phyloP scores from a whole-genome alignment of 192 early-diverging fungal species.

The Funneliformis mosseae region DNA sequence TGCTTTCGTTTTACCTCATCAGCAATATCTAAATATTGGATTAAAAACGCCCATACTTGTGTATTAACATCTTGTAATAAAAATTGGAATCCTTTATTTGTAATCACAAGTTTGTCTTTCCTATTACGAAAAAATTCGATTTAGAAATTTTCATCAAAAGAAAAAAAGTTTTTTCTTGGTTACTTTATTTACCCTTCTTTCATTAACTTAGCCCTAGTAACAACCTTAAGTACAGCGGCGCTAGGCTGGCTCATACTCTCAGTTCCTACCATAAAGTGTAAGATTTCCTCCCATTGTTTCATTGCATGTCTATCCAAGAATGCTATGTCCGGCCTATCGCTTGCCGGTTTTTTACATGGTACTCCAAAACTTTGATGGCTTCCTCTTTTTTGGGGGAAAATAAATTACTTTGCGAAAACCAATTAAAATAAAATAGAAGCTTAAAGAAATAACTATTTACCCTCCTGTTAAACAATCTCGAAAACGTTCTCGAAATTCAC shows the following conservation, averaged over 20 bases:
- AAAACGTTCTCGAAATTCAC: constrained; percentile 68
- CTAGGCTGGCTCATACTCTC: constrained; percentile 63
- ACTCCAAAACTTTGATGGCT: constrained; percentile 87
- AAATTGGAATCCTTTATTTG: constrained; percentile 98
- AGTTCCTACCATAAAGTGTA: constrained; percentile 94
- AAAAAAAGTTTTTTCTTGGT: constrained; percentile 12
- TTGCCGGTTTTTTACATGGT: constrained; percentile 59
- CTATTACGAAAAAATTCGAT: constrained; percentile 32
- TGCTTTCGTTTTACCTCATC: constrained; percentile 50
- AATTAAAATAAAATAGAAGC: neutral
- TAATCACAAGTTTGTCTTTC: constrained; percentile 66
- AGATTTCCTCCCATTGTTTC: constrained; percentile 87
- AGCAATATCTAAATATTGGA: constrained; percentile 90
- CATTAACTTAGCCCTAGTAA: constrained; percentile 82
- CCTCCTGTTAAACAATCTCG: constrained; percentile 74
- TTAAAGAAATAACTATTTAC: constrained; percentile 39
- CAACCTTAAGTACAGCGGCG: constrained; percentile 68
- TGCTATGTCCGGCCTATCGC: constrained; percentile 64
- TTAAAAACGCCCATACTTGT: constrained; percentile 94
- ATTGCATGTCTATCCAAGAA: constrained; percentile 81
- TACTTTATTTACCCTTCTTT: constrained; percentile 42
- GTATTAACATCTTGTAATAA: constrained; percentile 89
- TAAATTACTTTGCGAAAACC: neutral
- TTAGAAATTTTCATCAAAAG: constrained; percentile 38
- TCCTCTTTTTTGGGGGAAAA: constrained; percentile 55